These are phyloP conservation scores for Aspergillus versicolor DNA, from an alignment of 2,329 filamentous ascomycete genomes.

Conservation along the genomic window DNA sequence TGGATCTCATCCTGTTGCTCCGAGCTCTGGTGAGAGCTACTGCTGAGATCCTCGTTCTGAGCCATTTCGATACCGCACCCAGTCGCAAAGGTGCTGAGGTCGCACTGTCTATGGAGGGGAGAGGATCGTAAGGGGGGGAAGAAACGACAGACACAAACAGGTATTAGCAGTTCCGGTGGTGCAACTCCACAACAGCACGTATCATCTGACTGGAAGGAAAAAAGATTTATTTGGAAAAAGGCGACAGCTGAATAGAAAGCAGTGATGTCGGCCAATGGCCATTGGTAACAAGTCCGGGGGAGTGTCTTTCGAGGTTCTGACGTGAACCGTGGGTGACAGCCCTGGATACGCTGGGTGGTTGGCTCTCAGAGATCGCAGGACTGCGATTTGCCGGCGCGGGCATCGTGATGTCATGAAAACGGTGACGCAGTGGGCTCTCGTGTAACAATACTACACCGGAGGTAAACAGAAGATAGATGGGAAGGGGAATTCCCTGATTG, in stretches of 20 bases:
- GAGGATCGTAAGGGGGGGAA: background rate
- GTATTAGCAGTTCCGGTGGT: background rate
- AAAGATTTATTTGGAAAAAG: background rate
- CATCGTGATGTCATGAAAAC: constrained; percentile 9
- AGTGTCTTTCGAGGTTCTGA: background rate
- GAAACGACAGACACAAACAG: background rate
- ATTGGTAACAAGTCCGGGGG: background rate
- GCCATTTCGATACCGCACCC: constrained; percentile 11
- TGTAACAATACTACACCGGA: background rate
- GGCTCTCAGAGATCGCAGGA: background rate
- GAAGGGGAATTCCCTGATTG: background rate
- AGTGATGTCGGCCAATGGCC: background rate
- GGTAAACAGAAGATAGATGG: background rate
- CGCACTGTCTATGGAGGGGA: background rate
- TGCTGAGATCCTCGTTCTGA: constrained; percentile 2
- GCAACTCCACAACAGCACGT: background rate
- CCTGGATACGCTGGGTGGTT: background rate
- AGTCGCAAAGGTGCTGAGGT: background rate
- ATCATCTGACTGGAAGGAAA: background rate
- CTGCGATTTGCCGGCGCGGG: constrained; percentile 4
- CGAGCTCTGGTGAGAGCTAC: constrained; percentile 15
- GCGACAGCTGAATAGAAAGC: background rate
- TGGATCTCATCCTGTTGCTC: constrained; percentile 16
- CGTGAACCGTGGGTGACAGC: background rate
- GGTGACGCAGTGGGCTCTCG: background rate